phyloP scores from a whole-genome alignment of 2,329 filamentous ascomycete genomes.

The Fusarium nygamai region DNA sequence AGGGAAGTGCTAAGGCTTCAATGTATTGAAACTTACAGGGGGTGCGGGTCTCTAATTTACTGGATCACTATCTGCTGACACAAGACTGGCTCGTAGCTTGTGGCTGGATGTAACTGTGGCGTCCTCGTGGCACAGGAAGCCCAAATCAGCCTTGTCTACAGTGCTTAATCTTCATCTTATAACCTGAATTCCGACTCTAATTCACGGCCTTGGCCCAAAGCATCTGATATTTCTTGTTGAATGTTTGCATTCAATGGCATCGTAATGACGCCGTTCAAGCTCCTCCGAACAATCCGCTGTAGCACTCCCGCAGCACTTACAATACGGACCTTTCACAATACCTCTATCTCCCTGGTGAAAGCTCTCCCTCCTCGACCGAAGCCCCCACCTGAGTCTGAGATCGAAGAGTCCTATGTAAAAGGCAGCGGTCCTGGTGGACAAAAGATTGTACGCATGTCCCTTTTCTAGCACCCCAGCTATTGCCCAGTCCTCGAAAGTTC shows the following conservation, averaged over 20 bases:
- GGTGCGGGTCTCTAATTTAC: conserved; percentile 16
- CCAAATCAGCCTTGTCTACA: conserved; percentile 12
- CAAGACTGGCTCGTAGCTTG: neutral
- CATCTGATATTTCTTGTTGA: neutral
- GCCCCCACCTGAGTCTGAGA: conserved; percentile 78
- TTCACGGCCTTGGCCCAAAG: neutral
- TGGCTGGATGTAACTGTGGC: conserved; percentile 23
- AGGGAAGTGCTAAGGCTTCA: neutral
- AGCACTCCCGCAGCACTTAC: neutral
- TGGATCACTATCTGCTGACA: conserved; percentile 1
- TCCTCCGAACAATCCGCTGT: conserved; percentile 16
- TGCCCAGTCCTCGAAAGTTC: neutral
- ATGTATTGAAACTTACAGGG: conserved; percentile 11
- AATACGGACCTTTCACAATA: conserved; percentile 46
- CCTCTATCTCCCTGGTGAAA: conserved; percentile 54
- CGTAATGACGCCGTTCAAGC: conserved; percentile 7
- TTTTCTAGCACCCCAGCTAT: neutral
- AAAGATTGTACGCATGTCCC: conserved; percentile 74
- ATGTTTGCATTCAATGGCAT: neutral
- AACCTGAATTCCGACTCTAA: conserved; percentile 8
- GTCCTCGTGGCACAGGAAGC: conserved; percentile 21
- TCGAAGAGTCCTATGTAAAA: conserved; percentile 87
- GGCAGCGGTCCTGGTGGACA: conserved; percentile 94
- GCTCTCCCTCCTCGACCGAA: conserved; percentile 78
- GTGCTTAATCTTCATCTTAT: conserved; percentile 2